phyloP scores from a whole-genome alignment of 2,329 filamentous ascomycete genomes.

The Xylariaceae sp. region DNA sequence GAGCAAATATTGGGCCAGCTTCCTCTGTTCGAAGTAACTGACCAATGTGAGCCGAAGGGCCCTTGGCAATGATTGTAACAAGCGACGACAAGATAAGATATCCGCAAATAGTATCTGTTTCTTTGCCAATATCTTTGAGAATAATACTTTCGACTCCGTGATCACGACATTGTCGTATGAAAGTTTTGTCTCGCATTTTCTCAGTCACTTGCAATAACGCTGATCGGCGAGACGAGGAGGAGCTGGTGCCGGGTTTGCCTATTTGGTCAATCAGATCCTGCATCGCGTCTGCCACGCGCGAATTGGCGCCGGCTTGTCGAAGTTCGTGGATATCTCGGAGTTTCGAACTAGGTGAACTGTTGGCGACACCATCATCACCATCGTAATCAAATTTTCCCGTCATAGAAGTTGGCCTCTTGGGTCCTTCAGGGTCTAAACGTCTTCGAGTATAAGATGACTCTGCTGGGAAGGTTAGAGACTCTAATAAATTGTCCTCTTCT shows the following conservation, averaged over 20 bases:
- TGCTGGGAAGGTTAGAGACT: conserved; percentile 38
- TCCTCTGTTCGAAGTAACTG: conserved; percentile 62
- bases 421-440: conserved; percentile 40
- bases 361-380: conserved; percentile 54
- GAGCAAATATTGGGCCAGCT: conserved; percentile 60
- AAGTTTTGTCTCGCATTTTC: conserved; percentile 67
- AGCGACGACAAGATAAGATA: conserved; percentile 71
- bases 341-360: conserved; percentile 52
- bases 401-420: conserved; percentile 33
- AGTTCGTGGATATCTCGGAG: conserved; percentile 71
- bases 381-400: conserved; percentile 46
- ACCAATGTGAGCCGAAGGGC: conserved; percentile 65
- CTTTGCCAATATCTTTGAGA: conserved; percentile 64
- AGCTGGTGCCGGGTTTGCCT: conserved; percentile 54
- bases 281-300: conserved; percentile 69
- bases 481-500: conserved; percentile 42
- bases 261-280: conserved; percentile 69
- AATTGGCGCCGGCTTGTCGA: conserved; percentile 70
- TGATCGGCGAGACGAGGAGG: conserved; percentile 61
- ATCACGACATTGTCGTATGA: conserved; percentile 74
- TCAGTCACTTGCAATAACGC: conserved; percentile 66
- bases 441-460: conserved; percentile 35
- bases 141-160: conserved; percentile 75
- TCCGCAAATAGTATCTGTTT: conserved; percentile 66
- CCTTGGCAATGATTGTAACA: conserved; percentile 65